Percentiles rank a stretch among this genome's conserved stretches.
Conservation (phyloP, 1,139 yeast species). For the Kodamaea arcana region DNA sequence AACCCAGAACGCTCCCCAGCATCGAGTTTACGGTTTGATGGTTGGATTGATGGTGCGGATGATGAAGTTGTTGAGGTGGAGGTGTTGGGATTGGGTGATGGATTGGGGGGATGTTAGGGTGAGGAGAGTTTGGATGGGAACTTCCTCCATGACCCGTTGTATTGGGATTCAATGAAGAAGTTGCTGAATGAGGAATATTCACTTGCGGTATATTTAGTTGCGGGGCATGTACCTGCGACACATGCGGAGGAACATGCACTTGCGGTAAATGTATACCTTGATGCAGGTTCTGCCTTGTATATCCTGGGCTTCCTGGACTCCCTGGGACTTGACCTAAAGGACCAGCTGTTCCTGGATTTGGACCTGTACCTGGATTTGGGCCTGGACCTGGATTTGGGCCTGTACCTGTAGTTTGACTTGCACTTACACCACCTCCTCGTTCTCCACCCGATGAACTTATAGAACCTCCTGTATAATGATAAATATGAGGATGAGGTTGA, state of each 20-base stretch:
- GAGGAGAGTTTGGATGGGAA: too few relatives aligned
- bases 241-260: conserved; percentile 2
- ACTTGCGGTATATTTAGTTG: too few relatives aligned
- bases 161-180: too few relatives aligned
- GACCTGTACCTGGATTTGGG: neutral
- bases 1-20: conserved; percentile 1
- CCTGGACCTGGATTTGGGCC: neutral
- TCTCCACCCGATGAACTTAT: conserved; percentile 1
- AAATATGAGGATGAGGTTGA: neutral
- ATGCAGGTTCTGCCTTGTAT: neutral
- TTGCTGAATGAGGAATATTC: too few relatives aligned
- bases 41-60: conserved; percentile 1
- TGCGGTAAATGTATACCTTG: neutral
- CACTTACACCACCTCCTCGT: neutral
- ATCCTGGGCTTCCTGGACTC: neutral
- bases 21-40: neutral
- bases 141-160: too few relatives aligned
- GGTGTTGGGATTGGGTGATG: conserved; percentile 8
- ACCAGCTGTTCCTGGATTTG: neutral
- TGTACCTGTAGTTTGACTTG: conserved; percentile 1
- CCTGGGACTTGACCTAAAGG: neutral
- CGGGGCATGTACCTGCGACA: neutral
- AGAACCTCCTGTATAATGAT: conserved; percentile 2
- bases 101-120: conserved; percentile 4
- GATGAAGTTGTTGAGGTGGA: conserved; percentile 3